A percentile compares a stretch with the other conserved stretches of the same genome.
These are phyloP conservation scores for Kurtzmaniella fragi DNA, from an alignment of 805 yeast genomes.

Conservation along the genomic window DNA sequence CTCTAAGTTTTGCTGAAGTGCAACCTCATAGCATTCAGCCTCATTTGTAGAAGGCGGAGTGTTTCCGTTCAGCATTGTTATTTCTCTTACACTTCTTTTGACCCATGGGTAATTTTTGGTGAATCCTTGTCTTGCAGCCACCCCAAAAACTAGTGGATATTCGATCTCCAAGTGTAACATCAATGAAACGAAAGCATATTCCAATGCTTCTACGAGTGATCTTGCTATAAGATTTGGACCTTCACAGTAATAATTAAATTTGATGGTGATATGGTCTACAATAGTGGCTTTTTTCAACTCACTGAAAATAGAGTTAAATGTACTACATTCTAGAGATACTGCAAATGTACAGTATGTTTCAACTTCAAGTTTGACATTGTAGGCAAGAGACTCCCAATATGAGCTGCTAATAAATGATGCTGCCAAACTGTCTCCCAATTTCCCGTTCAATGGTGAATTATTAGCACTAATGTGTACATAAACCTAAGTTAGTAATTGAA, in stretches of 20 bases:
- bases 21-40: no score
- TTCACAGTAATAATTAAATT: slow-evolving; percentile 6
- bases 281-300: slow-evolving; percentile 1
- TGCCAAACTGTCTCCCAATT: neutral
- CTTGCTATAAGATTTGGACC: slow-evolving; percentile 3
- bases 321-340: slow-evolving; percentile 6
- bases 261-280: slow-evolving; percentile 3
- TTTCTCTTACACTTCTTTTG: slow-evolving; percentile 5
- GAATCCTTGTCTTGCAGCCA: slow-evolving; percentile 21
- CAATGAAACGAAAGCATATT: slow-evolving; percentile 17
- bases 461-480: neutral
- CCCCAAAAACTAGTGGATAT: slow-evolving; percentile 28
- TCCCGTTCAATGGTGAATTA: neutral
- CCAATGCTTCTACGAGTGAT: slow-evolving; percentile 11
- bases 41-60: no score
- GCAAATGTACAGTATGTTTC: slow-evolving; percentile 5
- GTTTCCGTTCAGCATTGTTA: neutral
- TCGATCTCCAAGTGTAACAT: slow-evolving; percentile 21
- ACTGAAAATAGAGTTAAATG: slow-evolving; percentile 4
- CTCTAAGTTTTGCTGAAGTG: no score
- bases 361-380: slow-evolving; percentile 6
- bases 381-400: slow-evolving; percentile 9
- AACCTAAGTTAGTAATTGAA: neutral
- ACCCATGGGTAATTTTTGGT: slow-evolving; percentile 14
- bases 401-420: neutral